Evolutionary conservation across 495 filamentous ascomycete genomes (phyloP).

Genomic region (Tuber aestivum): DNA sequence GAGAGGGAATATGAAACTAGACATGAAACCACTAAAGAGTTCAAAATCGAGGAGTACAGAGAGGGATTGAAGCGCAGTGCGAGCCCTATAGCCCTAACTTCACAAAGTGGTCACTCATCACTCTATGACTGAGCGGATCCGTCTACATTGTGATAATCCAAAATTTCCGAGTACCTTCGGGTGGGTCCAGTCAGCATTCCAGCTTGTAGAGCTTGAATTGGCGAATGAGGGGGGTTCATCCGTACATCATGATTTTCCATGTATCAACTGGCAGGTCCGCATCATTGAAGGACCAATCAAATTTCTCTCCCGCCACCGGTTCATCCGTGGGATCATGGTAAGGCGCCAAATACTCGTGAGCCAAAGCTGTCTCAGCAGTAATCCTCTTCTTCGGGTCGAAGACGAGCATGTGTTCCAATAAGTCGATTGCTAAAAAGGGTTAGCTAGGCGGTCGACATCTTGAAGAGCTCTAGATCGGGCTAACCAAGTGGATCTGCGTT

Average conservation of each 20-base stretch:
- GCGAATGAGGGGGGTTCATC: background rate
- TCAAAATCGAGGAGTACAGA: background rate
- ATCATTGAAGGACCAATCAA: slow-evolving; percentile 99
- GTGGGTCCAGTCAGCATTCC: slow-evolving; percentile 19
- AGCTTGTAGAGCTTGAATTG: background rate
- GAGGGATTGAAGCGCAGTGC: background rate
- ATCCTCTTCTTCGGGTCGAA: slow-evolving; percentile 93
- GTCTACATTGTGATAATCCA: slow-evolving; percentile 97
- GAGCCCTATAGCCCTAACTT: background rate
- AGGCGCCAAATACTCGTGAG: slow-evolving; percentile 86
- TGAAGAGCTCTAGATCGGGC: slow-evolving; percentile 3
- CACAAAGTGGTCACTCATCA: background rate
- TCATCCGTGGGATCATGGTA: slow-evolving; percentile 98
- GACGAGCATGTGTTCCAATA: slow-evolving; percentile 94
- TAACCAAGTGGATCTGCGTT: slow-evolving; percentile 88
- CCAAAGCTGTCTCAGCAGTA: slow-evolving; percentile 73
- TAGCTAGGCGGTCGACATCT: slow-evolving; percentile 4
- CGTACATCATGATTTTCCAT: slow-evolving; percentile 99
- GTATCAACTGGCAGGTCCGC: slow-evolving; percentile 95
- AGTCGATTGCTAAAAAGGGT: slow-evolving; percentile 65
- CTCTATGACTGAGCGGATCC: slow-evolving; percentile 29
- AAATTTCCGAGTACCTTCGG: slow-evolving; percentile 93
- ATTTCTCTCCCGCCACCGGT: slow-evolving; percentile 92
- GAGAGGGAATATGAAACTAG: slow-evolving; percentile 35
- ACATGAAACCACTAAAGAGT: background rate